Conservation (phyloP, 148 eudicot species). For the Drosera capensis region DNA sequence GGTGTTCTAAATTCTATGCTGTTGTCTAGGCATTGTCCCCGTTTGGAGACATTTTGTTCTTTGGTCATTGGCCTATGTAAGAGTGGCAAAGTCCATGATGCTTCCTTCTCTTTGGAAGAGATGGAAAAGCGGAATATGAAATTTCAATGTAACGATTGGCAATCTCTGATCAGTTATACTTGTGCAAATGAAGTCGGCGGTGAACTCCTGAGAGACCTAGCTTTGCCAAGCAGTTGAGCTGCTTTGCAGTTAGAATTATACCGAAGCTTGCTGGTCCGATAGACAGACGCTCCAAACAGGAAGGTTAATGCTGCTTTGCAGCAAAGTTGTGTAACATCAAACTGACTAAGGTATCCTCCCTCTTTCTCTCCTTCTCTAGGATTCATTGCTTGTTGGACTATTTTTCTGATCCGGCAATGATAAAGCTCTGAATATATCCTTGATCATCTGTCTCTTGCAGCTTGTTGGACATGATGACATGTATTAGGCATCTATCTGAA, state of each 20-base stretch:
- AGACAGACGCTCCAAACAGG: no score
- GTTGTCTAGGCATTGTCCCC: constrained; percentile 52
- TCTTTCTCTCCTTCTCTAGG: no score
- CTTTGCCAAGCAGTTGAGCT: not conserved
- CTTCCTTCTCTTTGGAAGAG: constrained; percentile 60
- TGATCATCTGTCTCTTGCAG: no score
- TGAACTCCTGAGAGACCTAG: constrained; percentile 25
- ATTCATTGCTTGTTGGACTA: no score
- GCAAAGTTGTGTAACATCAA: no score
- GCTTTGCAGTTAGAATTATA: not conserved
- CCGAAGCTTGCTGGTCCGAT: not conserved
- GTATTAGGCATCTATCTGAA: no score
- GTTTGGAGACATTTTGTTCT: constrained; percentile 42
- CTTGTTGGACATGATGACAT: no score
- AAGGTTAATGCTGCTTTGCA: no score
- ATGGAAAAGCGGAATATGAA: constrained; percentile 57
- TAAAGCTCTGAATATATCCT: no score
- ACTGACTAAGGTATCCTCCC: no score
- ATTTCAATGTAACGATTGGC: constrained; percentile 40
- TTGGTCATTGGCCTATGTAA: constrained; percentile 49
- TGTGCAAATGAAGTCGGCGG: constrained; percentile 10
- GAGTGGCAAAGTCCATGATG: constrained; percentile 47
- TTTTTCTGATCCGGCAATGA: no score
- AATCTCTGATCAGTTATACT: constrained; percentile 28
- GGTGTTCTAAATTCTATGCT: constrained; percentile 67